Conservation (phyloP, 148 eudicot species). For the Fallopia convolvulus region DNA sequence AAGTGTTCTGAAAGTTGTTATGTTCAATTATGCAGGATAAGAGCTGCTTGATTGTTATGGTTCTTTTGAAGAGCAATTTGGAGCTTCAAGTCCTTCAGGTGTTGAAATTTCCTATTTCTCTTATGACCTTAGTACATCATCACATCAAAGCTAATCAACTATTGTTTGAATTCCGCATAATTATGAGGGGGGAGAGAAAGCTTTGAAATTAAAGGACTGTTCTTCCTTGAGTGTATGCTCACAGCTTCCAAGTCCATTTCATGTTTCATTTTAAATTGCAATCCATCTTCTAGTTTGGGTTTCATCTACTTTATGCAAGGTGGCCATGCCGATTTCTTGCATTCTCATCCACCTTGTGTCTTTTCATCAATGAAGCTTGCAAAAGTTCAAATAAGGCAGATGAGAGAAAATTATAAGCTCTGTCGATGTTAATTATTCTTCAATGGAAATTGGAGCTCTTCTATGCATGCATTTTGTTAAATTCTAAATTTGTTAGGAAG, state of each 20-base stretch:
- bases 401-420: neutral
- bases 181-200: too few relatives aligned
- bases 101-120: constrained; percentile 5
- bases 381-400: neutral
- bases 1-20: constrained; percentile 9
- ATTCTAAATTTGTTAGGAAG: neutral
- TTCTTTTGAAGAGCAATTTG: constrained; percentile 58
- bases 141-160: too few relatives aligned
- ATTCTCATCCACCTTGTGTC: neutral
- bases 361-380: neutral
- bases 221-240: neutral
- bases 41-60: constrained; percentile 51
- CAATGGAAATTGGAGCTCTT: neutral
- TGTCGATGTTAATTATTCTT: neutral
- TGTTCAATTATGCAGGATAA: constrained; percentile 47
- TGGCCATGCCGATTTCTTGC: neutral
- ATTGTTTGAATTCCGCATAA: too few relatives aligned
- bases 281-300: neutral
- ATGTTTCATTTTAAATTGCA: neutral
- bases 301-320: neutral
- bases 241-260: neutral
- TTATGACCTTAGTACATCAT: too few relatives aligned
- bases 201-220: too few relatives aligned
- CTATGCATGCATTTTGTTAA: neutral
- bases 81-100: constrained; percentile 78